Conservation (phyloP, 176 grass and related monocot species). For the Aegilops speltoides region DNA sequence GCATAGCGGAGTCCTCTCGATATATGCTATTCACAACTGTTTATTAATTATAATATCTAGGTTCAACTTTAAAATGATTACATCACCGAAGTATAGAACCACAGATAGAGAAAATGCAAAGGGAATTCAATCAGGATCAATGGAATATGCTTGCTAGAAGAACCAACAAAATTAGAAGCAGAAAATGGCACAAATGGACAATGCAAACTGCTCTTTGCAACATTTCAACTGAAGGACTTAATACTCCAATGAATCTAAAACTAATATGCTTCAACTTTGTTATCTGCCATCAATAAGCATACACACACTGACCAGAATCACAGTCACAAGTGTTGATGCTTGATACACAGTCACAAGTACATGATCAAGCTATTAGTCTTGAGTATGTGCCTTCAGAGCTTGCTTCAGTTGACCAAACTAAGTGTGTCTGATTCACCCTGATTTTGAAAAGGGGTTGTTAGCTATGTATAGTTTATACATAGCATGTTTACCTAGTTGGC, state of each 20-base stretch:
- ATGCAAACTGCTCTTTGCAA: neutral
- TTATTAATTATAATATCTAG: neutral
- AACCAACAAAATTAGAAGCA: neutral
- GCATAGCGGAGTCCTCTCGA: neutral
- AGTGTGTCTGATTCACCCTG: too few species aligned
- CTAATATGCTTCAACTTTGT: neutral
- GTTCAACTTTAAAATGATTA: neutral
- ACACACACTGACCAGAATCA: neutral
- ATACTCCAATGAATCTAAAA: conserved; percentile 11
- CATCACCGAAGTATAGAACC: conserved; percentile 2
- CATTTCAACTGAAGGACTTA: neutral
- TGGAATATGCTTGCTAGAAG: neutral
- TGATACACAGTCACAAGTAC: too few species aligned
- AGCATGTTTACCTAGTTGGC: too few species aligned
- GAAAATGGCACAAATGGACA: conserved; percentile 1
- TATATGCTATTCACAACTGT: neutral
- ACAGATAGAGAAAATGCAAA: neutral
- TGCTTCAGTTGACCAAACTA: too few species aligned
- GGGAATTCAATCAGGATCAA: neutral
- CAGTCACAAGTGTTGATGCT: too few species aligned
- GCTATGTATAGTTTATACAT: too few species aligned
- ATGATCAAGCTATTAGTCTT: too few species aligned
- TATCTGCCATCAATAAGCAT: neutral
- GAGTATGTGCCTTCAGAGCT: too few species aligned
- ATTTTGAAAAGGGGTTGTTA: too few species aligned